Evolutionary conservation across 179 eudicot genomes (phyloP).

Genomic region (Sideroxylon spinosum): DNA sequence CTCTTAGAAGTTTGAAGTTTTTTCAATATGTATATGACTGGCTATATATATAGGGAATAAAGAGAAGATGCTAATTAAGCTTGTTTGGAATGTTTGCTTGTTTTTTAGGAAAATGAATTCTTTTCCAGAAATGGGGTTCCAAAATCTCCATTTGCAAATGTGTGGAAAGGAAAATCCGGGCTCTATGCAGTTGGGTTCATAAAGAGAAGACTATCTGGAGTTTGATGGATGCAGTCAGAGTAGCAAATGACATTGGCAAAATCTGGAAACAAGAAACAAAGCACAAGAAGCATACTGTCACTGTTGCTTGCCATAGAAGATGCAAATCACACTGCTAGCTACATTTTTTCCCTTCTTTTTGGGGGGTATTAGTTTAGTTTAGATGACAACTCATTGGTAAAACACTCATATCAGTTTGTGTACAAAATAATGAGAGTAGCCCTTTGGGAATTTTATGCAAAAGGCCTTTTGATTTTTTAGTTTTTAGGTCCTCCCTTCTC

Average conservation of each 20-base stretch:
- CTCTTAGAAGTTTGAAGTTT: background rate
- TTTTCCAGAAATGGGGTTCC: constrained; percentile 75
- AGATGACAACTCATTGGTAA: constrained; percentile 15
- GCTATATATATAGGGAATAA: background rate
- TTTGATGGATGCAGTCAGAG: constrained; percentile 76
- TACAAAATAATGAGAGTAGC: constrained; percentile 22
- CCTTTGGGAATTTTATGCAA: constrained; percentile 52
- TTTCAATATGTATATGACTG: background rate
- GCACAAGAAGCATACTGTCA: constrained; percentile 53
- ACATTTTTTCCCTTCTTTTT: background rate
- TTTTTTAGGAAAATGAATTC: constrained; percentile 70
- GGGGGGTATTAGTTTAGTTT: background rate
- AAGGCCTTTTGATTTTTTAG: constrained; percentile 65
- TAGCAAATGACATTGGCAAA: constrained; percentile 75
- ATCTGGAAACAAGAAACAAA: constrained; percentile 80
- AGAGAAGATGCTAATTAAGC: constrained; percentile 8
- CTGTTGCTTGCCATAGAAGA: constrained; percentile 58
- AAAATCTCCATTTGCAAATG: constrained; percentile 79
- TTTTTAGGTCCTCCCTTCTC: too few species aligned
- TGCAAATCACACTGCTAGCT: constrained; percentile 58
- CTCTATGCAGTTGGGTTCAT: constrained; percentile 96
- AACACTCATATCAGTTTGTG: constrained; percentile 26
- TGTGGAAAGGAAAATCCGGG: constrained; percentile 93
- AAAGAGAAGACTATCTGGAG: constrained; percentile 81
- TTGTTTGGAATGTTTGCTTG: constrained; percentile 9